Evolutionary conservation across 106 monocot genomes (phyloP), one percentile per base, ranked within the genome.

Genomic region (Gastrodia elata): DNA sequence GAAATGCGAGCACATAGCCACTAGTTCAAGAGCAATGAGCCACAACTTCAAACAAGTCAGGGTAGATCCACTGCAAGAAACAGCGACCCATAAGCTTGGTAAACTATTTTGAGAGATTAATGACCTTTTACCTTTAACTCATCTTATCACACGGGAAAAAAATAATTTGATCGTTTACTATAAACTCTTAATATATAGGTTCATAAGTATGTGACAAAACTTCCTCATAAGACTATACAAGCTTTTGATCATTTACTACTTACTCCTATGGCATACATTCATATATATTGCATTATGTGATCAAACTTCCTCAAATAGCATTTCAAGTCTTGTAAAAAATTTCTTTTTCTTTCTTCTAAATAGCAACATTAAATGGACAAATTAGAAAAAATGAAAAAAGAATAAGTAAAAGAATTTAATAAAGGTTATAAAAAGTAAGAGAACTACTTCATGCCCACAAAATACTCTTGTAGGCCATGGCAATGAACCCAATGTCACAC

Each of bases 361-460:
- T 52, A 24, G 22, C 18, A 48, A 11, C 14, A 5, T 22, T 52
- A 22, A 5, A 13, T 61, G 32, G 32, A 61, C 22, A 32, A 32
- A 32, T 61, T 61, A 0, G 15, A 61, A 28, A 57, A 2, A 61
- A 14, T 61, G 30, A 22, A 61, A 61, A 61, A 25, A 10, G 10
- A 58, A 58, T 58, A 58, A 28, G 8, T 25, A 8, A 61, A 13
- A 24, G 32, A 61, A 28, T 32, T 61, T 10, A 32, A 61, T 32
- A 32, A 61, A 30, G 14, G 32, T 67, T 13, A 67, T n/a, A 67
- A 67, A 67, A 37, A 65, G 14, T 8, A 5, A 65, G 65, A 20
- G 48, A n/a, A 39, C 18, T 78, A 98, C 98, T 93, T 98, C 98
- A 89, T 98, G 98, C n/a, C 98, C 93, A 76, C 98, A 98, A 67